Base-by-base conservation (phyloP, 2,329 filamentous ascomycete species). In the Chlorencoelia australis region DNA sequence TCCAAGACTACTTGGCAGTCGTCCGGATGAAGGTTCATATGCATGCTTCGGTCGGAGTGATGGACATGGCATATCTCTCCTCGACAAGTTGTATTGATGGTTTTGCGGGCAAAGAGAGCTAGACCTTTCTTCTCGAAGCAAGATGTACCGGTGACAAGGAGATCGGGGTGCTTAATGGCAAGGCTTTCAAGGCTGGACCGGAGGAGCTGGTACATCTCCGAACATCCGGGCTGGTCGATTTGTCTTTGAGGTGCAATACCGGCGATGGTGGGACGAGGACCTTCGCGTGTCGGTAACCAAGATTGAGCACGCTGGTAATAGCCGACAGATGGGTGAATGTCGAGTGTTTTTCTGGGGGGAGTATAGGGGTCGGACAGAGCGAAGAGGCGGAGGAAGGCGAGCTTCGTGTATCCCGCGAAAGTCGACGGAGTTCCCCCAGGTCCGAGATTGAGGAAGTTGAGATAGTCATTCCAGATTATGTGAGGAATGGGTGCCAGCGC, bases 41-140 rank as follows among this genome's bases (percentile, higher is more conserved):
- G 86, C 69, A 91, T 66, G 3, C 76, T 82, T 42, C 80, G 73
- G 47, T 91, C 85, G 16, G 70, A 77, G 32, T 78, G 73, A 59
- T 93, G 86, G 8, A 85, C 74, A 56, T 94, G 86, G 50, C 75
- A 82, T 28, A 93, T 72, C 60, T 93, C 86, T n/a, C 84, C 84
- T 47, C 79, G 73, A 49, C 80, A 85, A 8, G 76, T 83, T 19
- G 73, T 71, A 53, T 80, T 80, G 44, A 80, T 65, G 0, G 79
- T 78, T 33, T 71, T 65, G 3, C 63, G 65, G 1, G 80, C 71
- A 58, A 89, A 91, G 0, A 93, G 67, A 0, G 79, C 84, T 5
- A 84, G 69, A 27, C 81, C 81, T 53, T 89, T 79, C 62, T 88
- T 89, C 59, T 91, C 85, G 47, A 91, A 78, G 53, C 82, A 88